Evolutionary conservation across 331 rosid species (phyloP).

Genomic region (Rhamnella rubrinervis): DNA sequence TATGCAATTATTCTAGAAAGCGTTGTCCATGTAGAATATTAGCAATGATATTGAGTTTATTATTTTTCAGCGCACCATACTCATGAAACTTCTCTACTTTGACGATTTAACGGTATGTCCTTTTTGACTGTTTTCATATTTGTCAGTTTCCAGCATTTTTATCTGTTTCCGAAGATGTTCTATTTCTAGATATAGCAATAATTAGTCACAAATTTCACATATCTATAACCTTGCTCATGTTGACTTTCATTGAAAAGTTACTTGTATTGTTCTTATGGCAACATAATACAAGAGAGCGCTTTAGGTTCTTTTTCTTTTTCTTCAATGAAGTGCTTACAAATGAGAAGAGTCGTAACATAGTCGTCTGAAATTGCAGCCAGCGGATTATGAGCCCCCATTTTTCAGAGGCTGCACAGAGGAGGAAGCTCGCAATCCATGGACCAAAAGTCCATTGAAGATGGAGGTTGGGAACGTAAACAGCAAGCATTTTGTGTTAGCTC

Average conservation of each 20-base stretch:
- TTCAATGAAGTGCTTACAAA: background rate
- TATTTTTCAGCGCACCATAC: conserved; percentile 73
- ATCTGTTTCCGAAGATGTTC: too few species aligned
- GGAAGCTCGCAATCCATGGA: conserved; percentile 76
- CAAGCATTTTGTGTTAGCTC: conserved; percentile 90
- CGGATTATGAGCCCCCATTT: conserved; percentile 95
- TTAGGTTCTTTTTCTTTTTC: background rate
- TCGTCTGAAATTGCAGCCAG: conserved; percentile 64
- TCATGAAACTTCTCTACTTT: conserved; percentile 87
- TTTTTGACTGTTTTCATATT: conserved; percentile 11
- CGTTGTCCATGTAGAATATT: background rate
- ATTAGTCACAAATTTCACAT: background rate
- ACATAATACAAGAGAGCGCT: background rate
- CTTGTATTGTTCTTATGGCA: too few species aligned
- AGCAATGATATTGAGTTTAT: conserved; percentile 8
- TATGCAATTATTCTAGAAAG: conserved; percentile 9
- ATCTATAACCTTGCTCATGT: background rate
- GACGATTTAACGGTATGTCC: conserved; percentile 78
- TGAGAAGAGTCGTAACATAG: background rate
- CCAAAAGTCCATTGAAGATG: conserved; percentile 81
- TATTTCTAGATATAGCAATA: too few species aligned
- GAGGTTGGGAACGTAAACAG: conserved; percentile 96
- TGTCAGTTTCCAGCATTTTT: background rate
- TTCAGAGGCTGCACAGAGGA: conserved; percentile 77
- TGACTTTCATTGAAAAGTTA: too few species aligned